phyloP scores from a whole-genome alignment of 2,329 filamentous ascomycete genomes.

The Colletotrichum siamense region DNA sequence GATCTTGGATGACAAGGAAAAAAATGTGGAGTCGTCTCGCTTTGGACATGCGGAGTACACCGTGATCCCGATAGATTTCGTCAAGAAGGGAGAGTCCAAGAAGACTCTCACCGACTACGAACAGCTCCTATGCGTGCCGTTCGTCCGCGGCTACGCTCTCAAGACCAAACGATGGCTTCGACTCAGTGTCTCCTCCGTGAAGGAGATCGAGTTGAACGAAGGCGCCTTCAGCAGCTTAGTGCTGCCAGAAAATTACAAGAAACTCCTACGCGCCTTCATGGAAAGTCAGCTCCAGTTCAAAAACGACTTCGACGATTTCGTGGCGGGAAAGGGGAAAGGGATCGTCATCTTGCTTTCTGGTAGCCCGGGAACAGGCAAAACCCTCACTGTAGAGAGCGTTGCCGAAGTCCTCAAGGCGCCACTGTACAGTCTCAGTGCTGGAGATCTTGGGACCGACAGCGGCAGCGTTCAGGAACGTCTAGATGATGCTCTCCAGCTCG shows the following conservation, averaged over 20 bases:
- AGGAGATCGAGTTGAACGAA: conserved; percentile 50
- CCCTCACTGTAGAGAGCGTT: conserved; percentile 23
- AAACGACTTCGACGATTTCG: conserved; percentile 47
- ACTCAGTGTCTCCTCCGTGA: conserved; percentile 50
- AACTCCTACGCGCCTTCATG: conserved; percentile 54
- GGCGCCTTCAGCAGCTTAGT: conserved; percentile 53
- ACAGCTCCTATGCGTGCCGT: conserved; percentile 42
- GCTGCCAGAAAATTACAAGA: conserved; percentile 52
- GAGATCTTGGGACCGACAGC: neutral
- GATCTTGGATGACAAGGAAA: conserved; percentile 34
- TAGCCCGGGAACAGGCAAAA: conserved; percentile 8
- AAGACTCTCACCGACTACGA: conserved; percentile 21
- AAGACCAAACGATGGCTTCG: conserved; percentile 28
- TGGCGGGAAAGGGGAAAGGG: conserved; percentile 2
- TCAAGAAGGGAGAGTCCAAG: neutral
- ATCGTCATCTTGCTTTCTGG: conserved; percentile 1
- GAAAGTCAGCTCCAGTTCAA: conserved; percentile 45
- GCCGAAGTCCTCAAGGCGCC: neutral
- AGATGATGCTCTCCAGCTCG: neutral
- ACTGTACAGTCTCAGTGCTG: neutral
- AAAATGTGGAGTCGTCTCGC: neutral
- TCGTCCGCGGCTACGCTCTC: conserved; percentile 39
- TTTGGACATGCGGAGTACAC: neutral
- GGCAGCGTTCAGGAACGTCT: neutral
- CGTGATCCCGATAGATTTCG: neutral